Conservation (phyloP, 306 rosid species). For the Biancaea sappan region DNA sequence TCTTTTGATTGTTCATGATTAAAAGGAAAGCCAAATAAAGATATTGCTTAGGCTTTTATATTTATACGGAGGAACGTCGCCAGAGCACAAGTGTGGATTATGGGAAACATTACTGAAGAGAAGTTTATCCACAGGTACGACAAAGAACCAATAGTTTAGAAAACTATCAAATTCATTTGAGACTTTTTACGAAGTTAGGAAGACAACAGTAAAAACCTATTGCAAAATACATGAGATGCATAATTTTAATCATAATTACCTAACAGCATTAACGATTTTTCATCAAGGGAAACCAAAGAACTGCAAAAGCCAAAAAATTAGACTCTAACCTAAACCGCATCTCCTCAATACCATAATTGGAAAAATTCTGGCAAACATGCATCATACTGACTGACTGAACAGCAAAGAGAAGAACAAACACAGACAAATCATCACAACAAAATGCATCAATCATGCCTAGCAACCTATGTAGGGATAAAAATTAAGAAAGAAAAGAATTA, state of each 20-base stretch:
- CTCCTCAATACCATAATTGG: background rate
- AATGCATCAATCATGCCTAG: slow-evolving; percentile 16
- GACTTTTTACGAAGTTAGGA: slow-evolving; percentile 12
- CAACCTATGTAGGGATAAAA: slow-evolving; percentile 4
- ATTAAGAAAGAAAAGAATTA: background rate
- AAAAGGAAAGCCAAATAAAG: slow-evolving; percentile 5
- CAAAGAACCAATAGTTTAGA: slow-evolving; percentile 3
- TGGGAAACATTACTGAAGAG: background rate
- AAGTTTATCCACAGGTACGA: background rate
- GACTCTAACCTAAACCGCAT: background rate
- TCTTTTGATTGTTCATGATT: background rate
- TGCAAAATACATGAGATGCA: background rate
- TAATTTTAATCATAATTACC: background rate
- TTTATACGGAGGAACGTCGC: background rate
- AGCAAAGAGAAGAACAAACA: slow-evolving; percentile 20
- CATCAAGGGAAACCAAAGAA: slow-evolving; percentile 20
- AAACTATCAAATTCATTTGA: slow-evolving; percentile 15
- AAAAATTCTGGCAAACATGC: slow-evolving; percentile 5
- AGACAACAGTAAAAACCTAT: slow-evolving; percentile 3
- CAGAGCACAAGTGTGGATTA: background rate
- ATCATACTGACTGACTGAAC: background rate
- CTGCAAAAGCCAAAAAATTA: background rate
- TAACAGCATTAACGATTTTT: background rate
- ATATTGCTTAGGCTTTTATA: slow-evolving; percentile 9
- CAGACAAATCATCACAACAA: slow-evolving; percentile 26